These are phyloP conservation scores for Passalora sequoiae DNA, from an alignment of 2,329 filamentous ascomycete species.

Conservation along the genomic window DNA sequence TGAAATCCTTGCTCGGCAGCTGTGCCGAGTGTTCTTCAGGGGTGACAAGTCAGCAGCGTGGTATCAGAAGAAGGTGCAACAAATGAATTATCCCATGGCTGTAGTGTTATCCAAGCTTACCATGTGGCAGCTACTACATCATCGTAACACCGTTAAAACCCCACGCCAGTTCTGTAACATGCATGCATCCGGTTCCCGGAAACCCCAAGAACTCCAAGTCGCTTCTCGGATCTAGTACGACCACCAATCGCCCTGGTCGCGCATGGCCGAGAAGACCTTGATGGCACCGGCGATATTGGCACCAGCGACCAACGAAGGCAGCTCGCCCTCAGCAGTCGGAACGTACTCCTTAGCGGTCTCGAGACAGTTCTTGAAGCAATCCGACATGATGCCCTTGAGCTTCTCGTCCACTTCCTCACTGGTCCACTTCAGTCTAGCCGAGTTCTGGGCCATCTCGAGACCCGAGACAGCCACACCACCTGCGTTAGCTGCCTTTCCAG, in stretches of 20 bases:
- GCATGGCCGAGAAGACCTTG: constrained; percentile 93
- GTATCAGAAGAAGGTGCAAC: too few species aligned
- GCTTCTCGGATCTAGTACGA: constrained; percentile 14
- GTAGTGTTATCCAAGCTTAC: too few species aligned
- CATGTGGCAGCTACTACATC: too few species aligned
- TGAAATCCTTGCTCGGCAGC: too few species aligned
- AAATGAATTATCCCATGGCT: too few species aligned
- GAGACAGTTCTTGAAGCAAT: constrained; percentile 83
- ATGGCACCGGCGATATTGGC: constrained; percentile 97
- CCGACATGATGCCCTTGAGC: constrained; percentile 92
- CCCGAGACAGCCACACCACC: constrained; percentile 96
- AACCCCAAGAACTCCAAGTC: too few species aligned
- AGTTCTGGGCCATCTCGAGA: constrained; percentile 99
- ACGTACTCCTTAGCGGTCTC: constrained; percentile 87
- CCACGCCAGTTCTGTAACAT: too few species aligned
- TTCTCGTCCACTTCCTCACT: constrained; percentile 77
- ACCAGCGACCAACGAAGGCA: constrained; percentile 85
- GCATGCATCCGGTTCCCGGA: too few species aligned
- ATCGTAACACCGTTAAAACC: too few species aligned
- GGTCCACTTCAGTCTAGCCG: constrained; percentile 77
- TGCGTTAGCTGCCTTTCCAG: constrained; percentile 92
- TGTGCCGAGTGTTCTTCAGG: too few species aligned
- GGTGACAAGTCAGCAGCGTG: too few species aligned
- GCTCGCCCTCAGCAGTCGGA: constrained; percentile 68
- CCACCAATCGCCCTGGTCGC: constrained; percentile 95